phyloP scores from a whole-genome alignment of 75 land plant genomes.

The Pinus tabuliformis region DNA sequence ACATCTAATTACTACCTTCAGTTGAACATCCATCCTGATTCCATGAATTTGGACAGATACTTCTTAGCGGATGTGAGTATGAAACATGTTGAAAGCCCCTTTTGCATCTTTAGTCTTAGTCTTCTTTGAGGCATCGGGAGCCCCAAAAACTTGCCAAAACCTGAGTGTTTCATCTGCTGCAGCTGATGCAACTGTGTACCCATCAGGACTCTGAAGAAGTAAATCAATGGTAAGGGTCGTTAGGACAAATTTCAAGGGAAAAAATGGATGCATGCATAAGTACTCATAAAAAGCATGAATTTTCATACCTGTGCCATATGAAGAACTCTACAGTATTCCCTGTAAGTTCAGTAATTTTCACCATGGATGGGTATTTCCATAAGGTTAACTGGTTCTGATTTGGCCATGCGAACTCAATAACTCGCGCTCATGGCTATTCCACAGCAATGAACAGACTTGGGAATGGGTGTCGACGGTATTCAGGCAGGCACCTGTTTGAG shows the following conservation, averaged over 20 bases:
- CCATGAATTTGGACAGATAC: not conserved
- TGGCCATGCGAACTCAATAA: conserved; percentile 2
- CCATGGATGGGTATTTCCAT: conserved; percentile 93
- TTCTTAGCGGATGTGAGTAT: not conserved
- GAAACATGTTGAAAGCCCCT: no score
- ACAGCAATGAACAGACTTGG: conserved; percentile 27
- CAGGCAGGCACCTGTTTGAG: no score
- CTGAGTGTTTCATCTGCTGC: conserved; percentile 72
- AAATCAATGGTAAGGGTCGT: no score
- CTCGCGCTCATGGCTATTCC: conserved; percentile 85
- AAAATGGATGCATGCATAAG: no score
- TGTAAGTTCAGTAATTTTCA: conserved; percentile 20
- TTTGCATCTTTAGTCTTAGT: not conserved
- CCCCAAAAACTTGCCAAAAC: conserved; percentile 71
- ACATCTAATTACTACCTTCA: no score
- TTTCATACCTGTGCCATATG: not conserved
- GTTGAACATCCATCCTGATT: not conserved
- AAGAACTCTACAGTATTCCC: no score
- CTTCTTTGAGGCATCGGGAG: conserved; percentile 11
- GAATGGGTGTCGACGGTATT: no score
- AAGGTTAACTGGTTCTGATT: conserved; percentile 17
- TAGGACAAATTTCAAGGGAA: no score
- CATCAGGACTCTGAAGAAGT: conserved; percentile 15
- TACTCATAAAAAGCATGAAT: no score
- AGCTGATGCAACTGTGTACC: conserved; percentile 48